Percentiles rank a stretch among this genome's conserved stretches.
Evolutionary conservation across 768 basidiomycete species (phyloP).

Genomic region (Fistulinella prunicolor): DNA sequence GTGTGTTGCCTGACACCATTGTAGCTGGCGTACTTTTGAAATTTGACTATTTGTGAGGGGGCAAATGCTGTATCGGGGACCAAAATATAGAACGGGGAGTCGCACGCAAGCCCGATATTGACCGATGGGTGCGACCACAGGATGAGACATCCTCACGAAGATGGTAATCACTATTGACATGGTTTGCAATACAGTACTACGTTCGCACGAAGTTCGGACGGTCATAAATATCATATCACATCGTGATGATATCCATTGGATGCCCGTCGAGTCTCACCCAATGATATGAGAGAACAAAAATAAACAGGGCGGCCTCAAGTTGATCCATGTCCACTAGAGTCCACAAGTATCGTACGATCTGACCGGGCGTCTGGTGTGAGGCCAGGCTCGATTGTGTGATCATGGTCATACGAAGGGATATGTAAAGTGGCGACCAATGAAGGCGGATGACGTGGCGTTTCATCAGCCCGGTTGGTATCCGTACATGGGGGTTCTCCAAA

Average conservation of each 20-base stretch:
- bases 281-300: conserved; percentile 4
- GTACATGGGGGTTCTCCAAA: conserved; percentile 40
- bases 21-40: too few species aligned
- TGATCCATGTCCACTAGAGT: conserved; percentile 10
- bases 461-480: conserved; percentile 33
- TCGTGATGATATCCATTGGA: neutral
- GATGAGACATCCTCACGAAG: neutral
- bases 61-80: neutral
- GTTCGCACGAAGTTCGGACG: neutral
- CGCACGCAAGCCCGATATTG: neutral
- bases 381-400: conserved; percentile 18
- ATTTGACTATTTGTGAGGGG: too few species aligned
- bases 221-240: conserved; percentile 14
- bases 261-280: conserved; percentile 3
- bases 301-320: conserved; percentile 13
- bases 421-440: conserved; percentile 21
- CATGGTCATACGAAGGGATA: conserved; percentile 22
- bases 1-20: too few species aligned
- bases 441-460: conserved; percentile 46
- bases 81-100: neutral
- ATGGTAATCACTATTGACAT: neutral
- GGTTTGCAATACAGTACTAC: neutral
- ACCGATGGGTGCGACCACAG: neutral
- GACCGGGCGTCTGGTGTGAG: conserved; percentile 20
- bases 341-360: conserved; percentile 29